These are phyloP conservation scores for Trametes coccinea DNA, from an alignment of 768 basidiomycete genomes.

Conservation along the genomic window DNA sequence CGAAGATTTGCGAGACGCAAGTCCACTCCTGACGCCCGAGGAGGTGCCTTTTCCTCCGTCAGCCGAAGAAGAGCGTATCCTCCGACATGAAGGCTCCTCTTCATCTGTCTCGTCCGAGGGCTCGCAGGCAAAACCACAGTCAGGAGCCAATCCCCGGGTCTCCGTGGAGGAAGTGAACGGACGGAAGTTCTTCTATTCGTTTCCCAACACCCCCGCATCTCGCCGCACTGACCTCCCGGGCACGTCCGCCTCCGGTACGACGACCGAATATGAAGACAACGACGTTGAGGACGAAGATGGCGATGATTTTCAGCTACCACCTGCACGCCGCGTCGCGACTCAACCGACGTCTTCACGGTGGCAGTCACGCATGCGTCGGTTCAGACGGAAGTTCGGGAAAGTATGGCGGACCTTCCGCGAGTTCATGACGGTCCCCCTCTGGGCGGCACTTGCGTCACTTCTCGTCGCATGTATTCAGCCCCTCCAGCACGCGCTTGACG, in stretches of 20 bases:
- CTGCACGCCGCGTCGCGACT: conserved; percentile 13
- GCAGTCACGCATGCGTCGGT: conserved; percentile 31
- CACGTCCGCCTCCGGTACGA: conserved; percentile 17
- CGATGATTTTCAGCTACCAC: conserved; percentile 20
- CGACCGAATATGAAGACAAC: conserved; percentile 27
- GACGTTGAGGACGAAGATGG: conserved; percentile 24
- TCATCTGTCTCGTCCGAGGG: conserved; percentile 14
- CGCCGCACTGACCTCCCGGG: conserved; percentile 10
- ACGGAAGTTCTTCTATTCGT: conserved; percentile 57
- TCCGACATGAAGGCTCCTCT: conserved; percentile 19
- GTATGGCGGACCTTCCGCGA: conserved; percentile 49
- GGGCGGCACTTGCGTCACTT: conserved; percentile 74
- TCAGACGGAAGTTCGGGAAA: conserved; percentile 29
- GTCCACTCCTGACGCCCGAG: conserved; percentile 37
- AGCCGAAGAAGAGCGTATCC: conserved; percentile 22
- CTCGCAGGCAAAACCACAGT: conserved; percentile 9
- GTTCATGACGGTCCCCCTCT: conserved; percentile 90
- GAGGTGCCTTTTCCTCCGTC: conserved; percentile 31
- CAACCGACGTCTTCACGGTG: conserved; percentile 26
- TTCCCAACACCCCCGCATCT: conserved; percentile 55
- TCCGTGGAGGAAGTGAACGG: conserved; percentile 22
- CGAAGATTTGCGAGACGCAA: conserved; percentile 32
- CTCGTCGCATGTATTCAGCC: conserved; percentile 76
- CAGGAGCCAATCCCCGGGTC: conserved; percentile 16
- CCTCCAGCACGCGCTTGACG: conserved; percentile 68